phyloP scores from a whole-genome alignment of 1,284 basidiomycete genomes.

The Sanguinoderma infundibulare region DNA sequence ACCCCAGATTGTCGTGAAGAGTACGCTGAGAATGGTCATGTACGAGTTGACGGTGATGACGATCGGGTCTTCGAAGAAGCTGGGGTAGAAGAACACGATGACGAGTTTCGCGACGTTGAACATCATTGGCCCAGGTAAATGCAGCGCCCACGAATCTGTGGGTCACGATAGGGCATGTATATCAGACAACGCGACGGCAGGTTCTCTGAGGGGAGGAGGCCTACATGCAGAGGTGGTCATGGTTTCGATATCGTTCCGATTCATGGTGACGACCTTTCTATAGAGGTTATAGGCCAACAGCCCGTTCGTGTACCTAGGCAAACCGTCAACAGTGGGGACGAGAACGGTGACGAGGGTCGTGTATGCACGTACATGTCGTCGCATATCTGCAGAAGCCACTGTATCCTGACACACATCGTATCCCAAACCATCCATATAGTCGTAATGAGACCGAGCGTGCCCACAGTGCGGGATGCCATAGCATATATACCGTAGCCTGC shows the following conservation, averaged over 20 bases:
- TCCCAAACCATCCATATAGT: background rate
- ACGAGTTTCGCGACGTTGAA: constrained; percentile 37
- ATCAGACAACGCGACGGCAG: background rate
- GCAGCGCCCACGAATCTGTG: background rate
- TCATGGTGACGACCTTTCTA: background rate
- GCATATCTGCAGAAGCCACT: constrained; percentile 35
- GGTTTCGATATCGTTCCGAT: background rate
- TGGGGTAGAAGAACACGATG: constrained; percentile 38
- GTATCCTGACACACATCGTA: constrained; percentile 18
- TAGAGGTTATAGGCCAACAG: background rate
- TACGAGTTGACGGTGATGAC: constrained; percentile 26
- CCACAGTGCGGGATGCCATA: background rate
- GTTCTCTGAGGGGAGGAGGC: background rate
- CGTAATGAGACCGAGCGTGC: background rate
- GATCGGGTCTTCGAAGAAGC: constrained; percentile 31
- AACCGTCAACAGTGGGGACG: background rate
- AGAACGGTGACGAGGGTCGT: background rate
- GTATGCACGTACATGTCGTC: constrained; percentile 28
- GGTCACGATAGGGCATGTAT: background rate
- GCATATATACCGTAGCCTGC: background rate
- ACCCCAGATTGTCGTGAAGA: background rate
- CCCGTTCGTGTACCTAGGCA: background rate
- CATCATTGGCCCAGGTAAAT: constrained; percentile 22
- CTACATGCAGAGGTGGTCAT: background rate
- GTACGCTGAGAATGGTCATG: constrained; percentile 9